Evolutionary conservation across 164 flowering plant genomes (phyloP), one percentile per base, ranked within the genome.

Genomic region (Hamamelis virginiana): DNA sequence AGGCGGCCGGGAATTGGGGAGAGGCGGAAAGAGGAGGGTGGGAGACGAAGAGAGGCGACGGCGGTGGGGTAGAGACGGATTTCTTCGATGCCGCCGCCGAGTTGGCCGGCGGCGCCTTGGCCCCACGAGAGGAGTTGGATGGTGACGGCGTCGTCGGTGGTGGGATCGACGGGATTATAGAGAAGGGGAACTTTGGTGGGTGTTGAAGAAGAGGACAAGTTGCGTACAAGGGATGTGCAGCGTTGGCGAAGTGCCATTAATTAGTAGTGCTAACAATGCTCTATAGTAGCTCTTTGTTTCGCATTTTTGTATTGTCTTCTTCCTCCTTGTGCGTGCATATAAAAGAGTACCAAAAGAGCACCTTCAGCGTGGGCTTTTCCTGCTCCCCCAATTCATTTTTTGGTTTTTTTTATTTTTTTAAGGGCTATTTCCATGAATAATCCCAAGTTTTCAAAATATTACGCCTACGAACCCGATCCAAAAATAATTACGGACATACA

Each of bases 111-210:
- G 69, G 84, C 86, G 25, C 96, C 97, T 67, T 89, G 77, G 38
- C 98, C 98, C 98, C 97, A 91, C 13, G 98, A 91, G 38, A 83
- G 78, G 44, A 94, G 80, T 60, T 94, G 89, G 56, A 87, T 72
- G 14, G 78, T 74, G 50, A 72, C 63, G 59, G 82, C 53, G 46
- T 45, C 61, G 26, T 63, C 45, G n/a, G 77, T 14, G 41, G 59
- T 28, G 43, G 48, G 13, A 19, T 27, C 50, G 16, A 70, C 72
- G 18, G 55, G 81, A 1, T 62, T 27, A 72, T 74, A 82, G n/a
- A 82, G 77, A 18, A 78, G 53, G 19, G 81, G 88, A 22, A 69
- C 53, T 63, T 71, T 62, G 28, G 74, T 69, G 14, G 68, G 41
- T 27, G 80, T 48, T 12, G 77, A 59, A 22, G 77, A 60, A 27